Conservation (phyloP, 192 early-diverging fungal genomes). For the Backusella macrospora region DNA sequence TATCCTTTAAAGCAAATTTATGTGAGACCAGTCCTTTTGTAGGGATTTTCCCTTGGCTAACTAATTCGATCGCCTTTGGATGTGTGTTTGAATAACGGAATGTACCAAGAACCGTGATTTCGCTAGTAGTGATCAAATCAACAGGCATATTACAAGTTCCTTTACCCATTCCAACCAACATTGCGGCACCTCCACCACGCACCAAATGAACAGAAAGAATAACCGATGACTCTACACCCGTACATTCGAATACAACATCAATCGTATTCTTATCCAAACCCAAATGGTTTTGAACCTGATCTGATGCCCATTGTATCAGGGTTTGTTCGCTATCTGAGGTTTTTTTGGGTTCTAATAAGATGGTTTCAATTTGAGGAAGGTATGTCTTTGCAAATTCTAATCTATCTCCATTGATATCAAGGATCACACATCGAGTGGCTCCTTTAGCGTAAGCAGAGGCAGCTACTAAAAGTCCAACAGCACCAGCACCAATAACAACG, state of each 20-base stretch:
- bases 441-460: slow-evolving; percentile 40
- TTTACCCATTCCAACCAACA: slow-evolving; percentile 38
- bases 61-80: slow-evolving; percentile 35
- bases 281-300: slow-evolving; percentile 2
- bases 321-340: not conserved
- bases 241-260: slow-evolving; percentile 40
- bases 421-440: slow-evolving; percentile 27
- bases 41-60: slow-evolving; percentile 28
- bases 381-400: slow-evolving; percentile 37
- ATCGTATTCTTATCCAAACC: slow-evolving; percentile 3
- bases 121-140: slow-evolving; percentile 25
- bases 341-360: slow-evolving; percentile 4
- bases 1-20: slow-evolving; percentile 30
- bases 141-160: slow-evolving; percentile 21
- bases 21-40: slow-evolving; percentile 35
- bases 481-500: slow-evolving; percentile 43
- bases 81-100: slow-evolving; percentile 40
- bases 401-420: slow-evolving; percentile 37
- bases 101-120: slow-evolving; percentile 32
- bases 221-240: slow-evolving; percentile 36
- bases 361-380: slow-evolving; percentile 5
- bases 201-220: slow-evolving; percentile 28
- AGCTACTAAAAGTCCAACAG: slow-evolving; percentile 39
- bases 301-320: not conserved
- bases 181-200: slow-evolving; percentile 30